Evolutionary conservation across 495 filamentous ascomycete species (phyloP).

Genomic region (Parmelia sp.): DNA sequence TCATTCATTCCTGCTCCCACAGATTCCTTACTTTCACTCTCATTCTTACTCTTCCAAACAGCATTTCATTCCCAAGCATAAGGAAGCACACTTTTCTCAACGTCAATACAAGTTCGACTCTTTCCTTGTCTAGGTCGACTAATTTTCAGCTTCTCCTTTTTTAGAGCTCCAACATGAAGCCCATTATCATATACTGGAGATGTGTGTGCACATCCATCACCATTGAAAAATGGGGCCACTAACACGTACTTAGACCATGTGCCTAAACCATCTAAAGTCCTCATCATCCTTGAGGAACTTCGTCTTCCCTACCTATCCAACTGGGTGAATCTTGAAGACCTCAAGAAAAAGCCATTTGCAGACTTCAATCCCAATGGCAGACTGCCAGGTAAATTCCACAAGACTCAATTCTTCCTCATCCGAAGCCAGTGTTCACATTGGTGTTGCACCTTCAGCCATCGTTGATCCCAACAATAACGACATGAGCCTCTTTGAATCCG

Average conservation of each 20-base stretch:
- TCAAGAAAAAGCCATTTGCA: slow-evolving; percentile 45
- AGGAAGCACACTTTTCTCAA: too few species aligned
- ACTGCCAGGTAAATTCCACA: slow-evolving; percentile 22
- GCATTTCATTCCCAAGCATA: too few species aligned
- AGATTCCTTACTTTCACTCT: too few species aligned
- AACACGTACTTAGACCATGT: slow-evolving; percentile 24
- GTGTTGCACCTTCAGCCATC: slow-evolving; percentile 28
- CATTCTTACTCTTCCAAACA: too few species aligned
- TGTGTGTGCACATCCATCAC: background rate
- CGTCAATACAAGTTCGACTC: too few species aligned
- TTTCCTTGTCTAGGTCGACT: too few species aligned
- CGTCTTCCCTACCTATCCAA: slow-evolving; percentile 31
- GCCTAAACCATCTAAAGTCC: slow-evolving; percentile 47
- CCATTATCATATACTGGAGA: background rate
- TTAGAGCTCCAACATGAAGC: background rate
- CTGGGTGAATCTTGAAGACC: slow-evolving; percentile 34
- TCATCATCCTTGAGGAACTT: slow-evolving; percentile 42
- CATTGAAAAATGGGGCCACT: background rate
- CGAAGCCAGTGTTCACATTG: background rate
- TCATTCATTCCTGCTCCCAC: too few species aligned
- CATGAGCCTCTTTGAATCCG: slow-evolving; percentile 36
- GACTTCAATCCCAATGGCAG: slow-evolving; percentile 61
- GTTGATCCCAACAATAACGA: slow-evolving; percentile 38
- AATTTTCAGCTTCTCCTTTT: too few species aligned
- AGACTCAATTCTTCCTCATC: background rate